Evolutionary conservation across 495 filamentous ascomycete species (phyloP).

Genomic region (Penicillium cataractarum): DNA sequence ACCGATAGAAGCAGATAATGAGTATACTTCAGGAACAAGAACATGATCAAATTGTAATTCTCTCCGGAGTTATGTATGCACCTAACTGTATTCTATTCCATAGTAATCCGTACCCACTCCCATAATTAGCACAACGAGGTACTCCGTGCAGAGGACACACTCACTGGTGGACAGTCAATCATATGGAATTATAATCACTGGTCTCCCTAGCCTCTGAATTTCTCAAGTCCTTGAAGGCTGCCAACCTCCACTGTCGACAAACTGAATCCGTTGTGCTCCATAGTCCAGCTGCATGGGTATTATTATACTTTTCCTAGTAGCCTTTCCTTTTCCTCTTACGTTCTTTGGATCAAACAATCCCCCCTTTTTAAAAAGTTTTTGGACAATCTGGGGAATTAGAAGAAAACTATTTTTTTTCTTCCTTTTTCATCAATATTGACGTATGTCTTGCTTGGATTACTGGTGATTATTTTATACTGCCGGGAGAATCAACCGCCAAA

Average conservation of each 20-base stretch:
- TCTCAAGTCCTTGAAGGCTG: background rate
- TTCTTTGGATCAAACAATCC: background rate
- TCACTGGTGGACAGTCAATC: background rate
- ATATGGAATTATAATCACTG: background rate
- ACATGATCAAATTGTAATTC: background rate
- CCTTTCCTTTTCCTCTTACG: background rate
- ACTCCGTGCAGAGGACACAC: background rate
- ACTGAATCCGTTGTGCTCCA: background rate
- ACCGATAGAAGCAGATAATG: background rate
- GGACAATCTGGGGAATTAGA: slow-evolving; percentile 1
- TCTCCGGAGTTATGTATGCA: background rate
- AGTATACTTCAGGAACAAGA: background rate
- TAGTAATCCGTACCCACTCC: background rate
- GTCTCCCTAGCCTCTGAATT: background rate
- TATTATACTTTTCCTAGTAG: slow-evolving; percentile 1
- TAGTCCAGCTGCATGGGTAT: background rate
- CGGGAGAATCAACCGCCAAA: slow-evolving; percentile 1
- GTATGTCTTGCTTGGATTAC: background rate
- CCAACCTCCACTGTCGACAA: background rate
- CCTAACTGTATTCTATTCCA: background rate
- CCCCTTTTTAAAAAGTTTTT: background rate
- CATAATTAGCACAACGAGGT: background rate
- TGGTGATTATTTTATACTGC: background rate
- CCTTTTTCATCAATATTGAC: background rate
- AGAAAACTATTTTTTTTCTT: background rate